Conservation (phyloP, 768 basidiomycete genomes). For the Rhodotorula sphaerocarpa region DNA sequence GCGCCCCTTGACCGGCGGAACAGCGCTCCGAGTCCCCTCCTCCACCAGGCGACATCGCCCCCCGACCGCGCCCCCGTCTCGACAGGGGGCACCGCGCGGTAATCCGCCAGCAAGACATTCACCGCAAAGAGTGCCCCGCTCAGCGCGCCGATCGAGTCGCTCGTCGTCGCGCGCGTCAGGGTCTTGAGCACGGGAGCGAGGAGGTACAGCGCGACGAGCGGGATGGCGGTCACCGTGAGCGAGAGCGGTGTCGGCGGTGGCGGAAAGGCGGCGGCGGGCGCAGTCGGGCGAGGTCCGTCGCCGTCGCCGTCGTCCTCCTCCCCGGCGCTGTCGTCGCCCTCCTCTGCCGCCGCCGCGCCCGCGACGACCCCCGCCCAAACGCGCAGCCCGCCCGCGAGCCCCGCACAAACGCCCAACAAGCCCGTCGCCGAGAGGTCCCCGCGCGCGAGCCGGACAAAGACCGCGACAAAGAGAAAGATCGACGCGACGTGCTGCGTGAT, state of each 20-base stretch:
- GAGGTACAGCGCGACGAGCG: constrained; percentile 79
- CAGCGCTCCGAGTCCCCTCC: too few relatives aligned
- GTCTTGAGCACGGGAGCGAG: constrained; percentile 85
- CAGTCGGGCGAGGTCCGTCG: too few relatives aligned
- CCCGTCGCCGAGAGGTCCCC: constrained; percentile 59
- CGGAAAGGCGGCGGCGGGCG: too few relatives aligned
- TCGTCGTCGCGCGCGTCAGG: constrained; percentile 85
- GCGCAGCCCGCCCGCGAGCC: constrained; percentile 49
- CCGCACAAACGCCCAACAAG: constrained; percentile 59
- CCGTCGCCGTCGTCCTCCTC: background rate
- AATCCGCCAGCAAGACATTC: constrained; percentile 76
- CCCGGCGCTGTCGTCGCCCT: too few relatives aligned
- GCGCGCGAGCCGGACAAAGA: constrained; percentile 66
- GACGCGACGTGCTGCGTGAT: constrained; percentile 77
- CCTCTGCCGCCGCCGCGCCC: too few relatives aligned
- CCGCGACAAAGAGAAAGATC: constrained; percentile 69
- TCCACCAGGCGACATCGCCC: too few relatives aligned
- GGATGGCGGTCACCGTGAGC: constrained; percentile 51
- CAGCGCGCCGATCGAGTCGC: constrained; percentile 93
- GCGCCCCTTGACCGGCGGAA: too few relatives aligned
- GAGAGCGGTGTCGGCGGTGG: too few relatives aligned
- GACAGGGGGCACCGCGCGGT: constrained; percentile 47
- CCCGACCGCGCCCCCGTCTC: too few relatives aligned
- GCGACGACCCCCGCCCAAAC: constrained; percentile 17
- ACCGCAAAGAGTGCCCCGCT: constrained; percentile 67